Evolutionary conservation across 2,329 filamentous ascomycete species (phyloP).

Genomic region (Penicillium sp.): DNA sequence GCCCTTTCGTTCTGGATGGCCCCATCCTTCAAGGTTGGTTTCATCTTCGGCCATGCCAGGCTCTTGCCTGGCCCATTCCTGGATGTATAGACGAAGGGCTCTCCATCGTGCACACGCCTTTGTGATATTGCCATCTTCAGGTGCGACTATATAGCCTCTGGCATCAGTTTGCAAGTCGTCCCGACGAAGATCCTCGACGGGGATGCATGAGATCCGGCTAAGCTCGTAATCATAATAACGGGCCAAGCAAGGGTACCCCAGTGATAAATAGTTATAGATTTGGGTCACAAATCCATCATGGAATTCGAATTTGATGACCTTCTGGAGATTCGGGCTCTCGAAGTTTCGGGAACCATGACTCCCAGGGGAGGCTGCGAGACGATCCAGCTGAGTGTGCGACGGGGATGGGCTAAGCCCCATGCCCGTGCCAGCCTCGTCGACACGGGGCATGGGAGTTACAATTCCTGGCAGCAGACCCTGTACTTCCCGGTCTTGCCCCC

Average conservation of each 20-base stretch:
- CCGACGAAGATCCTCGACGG: slow-evolving; percentile 63
- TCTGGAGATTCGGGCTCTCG: slow-evolving; percentile 29
- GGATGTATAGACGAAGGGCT: slow-evolving; percentile 76
- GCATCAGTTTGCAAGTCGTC: slow-evolving; percentile 65
- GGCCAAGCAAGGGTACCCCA: slow-evolving; percentile 85
- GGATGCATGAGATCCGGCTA: slow-evolving; percentile 70
- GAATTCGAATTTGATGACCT: slow-evolving; percentile 63
- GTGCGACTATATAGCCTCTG: slow-evolving; percentile 66
- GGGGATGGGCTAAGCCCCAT: slow-evolving; percentile 3
- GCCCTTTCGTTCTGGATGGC: slow-evolving; percentile 54
- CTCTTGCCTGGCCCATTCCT: slow-evolving; percentile 86
- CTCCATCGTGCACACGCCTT: slow-evolving; percentile 69
- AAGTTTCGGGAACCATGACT: slow-evolving; percentile 3
- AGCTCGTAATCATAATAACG: slow-evolving; percentile 80
- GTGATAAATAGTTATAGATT: slow-evolving; percentile 92
- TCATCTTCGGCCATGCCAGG: slow-evolving; percentile 62
- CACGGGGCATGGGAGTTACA: slow-evolving; percentile 25
- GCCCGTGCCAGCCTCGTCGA: slow-evolving; percentile 11
- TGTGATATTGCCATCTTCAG: slow-evolving; percentile 49
- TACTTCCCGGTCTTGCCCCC: slow-evolving; percentile 13
- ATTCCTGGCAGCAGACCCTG: slow-evolving; percentile 22
- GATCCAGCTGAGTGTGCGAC: slow-evolving; percentile 1
- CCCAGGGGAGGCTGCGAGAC: slow-evolving; percentile 2
- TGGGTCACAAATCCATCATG: slow-evolving; percentile 84
- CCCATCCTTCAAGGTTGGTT: slow-evolving; percentile 59